Base-by-base conservation (phyloP, 2,329 filamentous ascomycete genomes). In the Thielaviopsis euricoi region DNA sequence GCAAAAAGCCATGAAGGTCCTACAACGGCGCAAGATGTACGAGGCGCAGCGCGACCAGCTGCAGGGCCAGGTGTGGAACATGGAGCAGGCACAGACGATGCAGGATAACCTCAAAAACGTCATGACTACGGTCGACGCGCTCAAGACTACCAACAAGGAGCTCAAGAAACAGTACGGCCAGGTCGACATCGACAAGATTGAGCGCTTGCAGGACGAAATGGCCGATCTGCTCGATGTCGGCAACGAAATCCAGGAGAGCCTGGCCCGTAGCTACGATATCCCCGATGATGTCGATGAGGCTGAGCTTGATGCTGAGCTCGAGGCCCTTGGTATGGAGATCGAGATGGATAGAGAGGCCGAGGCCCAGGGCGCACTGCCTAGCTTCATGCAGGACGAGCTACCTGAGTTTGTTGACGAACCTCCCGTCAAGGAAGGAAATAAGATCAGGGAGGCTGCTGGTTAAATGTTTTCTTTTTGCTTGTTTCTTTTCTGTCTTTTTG, bases 51-150 rank as follows among this genome's bases (percentile, higher is more conserved):
- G 91, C 63, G 89, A 96, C 66, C 90, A 97, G 73, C 82, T 97
- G 57, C 87, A 95, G 72, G 80, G 85, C 63, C 93, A 98, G 73
- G 88, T 88, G 22, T 97, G 90, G 90, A 97, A 97, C 74, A 96
- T 98, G 90, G 90, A 97, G 74, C 90, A 96, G 73, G 90, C 91
- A 2, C 86, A 87, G 69, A 94, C 90, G 79, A 96, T 97, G 91
- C 89, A 95, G 74, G 91, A 97, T 73, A 97, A 97, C 68, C 80
- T 98, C 56, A 93, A 94, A 71, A 97, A 97, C 71, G 91, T 93
- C 62, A 96, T 96, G 90, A 94, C 89, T 19, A 96, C 93, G 26
- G 90, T 97, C 51, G 91, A 97, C 69, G 90, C 91, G 12, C 91
- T 98, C 81, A 94, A 96, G 79, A 89, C 86, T 1, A 96, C 91